Evolutionary conservation across 2,329 filamentous ascomycete genomes (phyloP).

Genomic region (Monosporascus cannonballus): DNA sequence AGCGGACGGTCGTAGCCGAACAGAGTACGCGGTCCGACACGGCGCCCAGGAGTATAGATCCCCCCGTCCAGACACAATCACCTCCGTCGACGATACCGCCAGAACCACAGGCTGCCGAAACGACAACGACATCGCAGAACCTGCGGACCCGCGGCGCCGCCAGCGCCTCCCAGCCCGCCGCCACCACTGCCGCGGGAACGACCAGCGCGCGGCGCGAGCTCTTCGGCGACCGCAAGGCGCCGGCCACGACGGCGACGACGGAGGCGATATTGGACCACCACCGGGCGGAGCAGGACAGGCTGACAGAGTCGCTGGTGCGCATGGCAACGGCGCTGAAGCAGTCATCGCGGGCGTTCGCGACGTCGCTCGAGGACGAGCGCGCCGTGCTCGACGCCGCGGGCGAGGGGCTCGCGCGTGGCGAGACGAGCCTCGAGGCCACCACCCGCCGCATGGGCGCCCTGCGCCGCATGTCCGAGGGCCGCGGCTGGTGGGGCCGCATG

Average conservation of each 20-base stretch:
- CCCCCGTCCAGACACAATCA: background rate
- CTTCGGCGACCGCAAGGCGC: conserved; percentile 34
- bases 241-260: conserved; percentile 42
- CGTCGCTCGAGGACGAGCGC: conserved; percentile 65
- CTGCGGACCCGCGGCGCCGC: conserved; percentile 24
- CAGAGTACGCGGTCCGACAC: background rate
- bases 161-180: conserved; percentile 4
- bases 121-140: conserved; percentile 24
- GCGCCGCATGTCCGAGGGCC: conserved; percentile 76
- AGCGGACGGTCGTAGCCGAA: conserved; percentile 14
- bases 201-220: conserved; percentile 34
- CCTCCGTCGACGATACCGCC: conserved; percentile 2
- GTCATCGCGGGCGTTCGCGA: conserved; percentile 65
- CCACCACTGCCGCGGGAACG: conserved; percentile 6
- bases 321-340: conserved; percentile 75
- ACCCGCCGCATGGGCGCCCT: conserved; percentile 71
- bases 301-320: conserved; percentile 74
- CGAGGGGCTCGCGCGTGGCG: conserved; percentile 71
- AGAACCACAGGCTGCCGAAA: conserved; percentile 5
- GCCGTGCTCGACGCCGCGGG: conserved; percentile 65
- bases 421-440: conserved; percentile 69
- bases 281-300: conserved; percentile 72
- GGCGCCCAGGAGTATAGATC: background rate
- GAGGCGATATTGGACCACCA: conserved; percentile 73
- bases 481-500: conserved; percentile 80